Evolutionary conservation across 345 rosid species (phyloP), one percentile per base, ranked within the genome.

Genomic region (Anacardium occidentale): DNA sequence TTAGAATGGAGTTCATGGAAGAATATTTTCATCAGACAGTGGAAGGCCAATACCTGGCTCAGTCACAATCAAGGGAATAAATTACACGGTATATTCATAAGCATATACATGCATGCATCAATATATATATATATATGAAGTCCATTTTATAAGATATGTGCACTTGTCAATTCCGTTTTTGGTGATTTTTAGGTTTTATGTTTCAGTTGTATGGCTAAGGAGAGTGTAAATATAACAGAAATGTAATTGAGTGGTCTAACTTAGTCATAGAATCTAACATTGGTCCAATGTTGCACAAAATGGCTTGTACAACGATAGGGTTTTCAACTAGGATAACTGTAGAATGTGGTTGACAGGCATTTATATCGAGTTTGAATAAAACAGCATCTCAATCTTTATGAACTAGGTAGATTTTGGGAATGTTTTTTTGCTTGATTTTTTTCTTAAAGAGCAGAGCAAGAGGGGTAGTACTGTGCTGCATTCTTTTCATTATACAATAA

Each of bases 1-100:
- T 58, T 76, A 95, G 97, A 89, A 86, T 75, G 98, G 97, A 84
- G 85, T 94, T 74, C 98, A 89, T 80, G 98, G 98, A 62, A 83
- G 92, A 79, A 86, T 94, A 72, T 90, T 84, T 83, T 90, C 99
- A 66, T 82, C 89, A 25, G 89, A 87, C 75, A 76, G 80, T 54
- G 94, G 94, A 82, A 90, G 83, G 79, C 94, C 97, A 15, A 81
- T 92, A 34, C 94, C 91, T 77, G 97, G 94, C 5, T 70, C 70
- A 64, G 79, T 92, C 79, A 78, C 70, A 25, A 77, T 92, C 74
- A 79, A 81, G 71, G 97, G 92, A 81, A 89, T 95, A 71, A 89
- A 94, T 81, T 84, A 88, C 81, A 89, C 91, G 80, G 98, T 92
- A 79, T 57, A 53, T 73, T 58, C 62, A 26, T 47, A 15, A 14